Conservation (phyloP, 2,329 filamentous ascomycete genomes). For the Metarhizium guizhouense region DNA sequence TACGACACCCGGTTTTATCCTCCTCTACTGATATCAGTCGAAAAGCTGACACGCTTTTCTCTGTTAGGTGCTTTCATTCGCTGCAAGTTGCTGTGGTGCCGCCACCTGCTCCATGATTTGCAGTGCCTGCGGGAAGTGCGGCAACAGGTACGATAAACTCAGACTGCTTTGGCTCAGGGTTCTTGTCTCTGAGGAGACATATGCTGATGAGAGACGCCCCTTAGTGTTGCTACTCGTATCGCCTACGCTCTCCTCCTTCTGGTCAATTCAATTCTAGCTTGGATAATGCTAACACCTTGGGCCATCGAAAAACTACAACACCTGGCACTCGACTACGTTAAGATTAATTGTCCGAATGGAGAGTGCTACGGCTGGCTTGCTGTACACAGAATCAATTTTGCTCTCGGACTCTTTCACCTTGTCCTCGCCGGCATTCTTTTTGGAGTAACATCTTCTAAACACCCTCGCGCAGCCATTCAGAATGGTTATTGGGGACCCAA, state of each 20-base stretch:
- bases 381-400: conserved; percentile 96
- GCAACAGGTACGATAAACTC: conserved; percentile 63
- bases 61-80: conserved; percentile 62
- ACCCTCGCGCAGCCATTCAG: conserved; percentile 79
- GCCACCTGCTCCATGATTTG: conserved; percentile 95
- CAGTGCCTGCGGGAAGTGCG: conserved; percentile 91
- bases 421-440: conserved; percentile 77
- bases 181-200: not conserved
- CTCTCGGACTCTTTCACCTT: conserved; percentile 87
- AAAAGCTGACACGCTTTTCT: conserved; percentile 7
- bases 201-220: not conserved
- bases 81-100: conserved; percentile 88
- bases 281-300: conserved; percentile 99
- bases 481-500: conserved; percentile 99
- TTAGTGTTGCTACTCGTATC: conserved; percentile 89
- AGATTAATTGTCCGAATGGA: conserved; percentile 83
- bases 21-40: not conserved
- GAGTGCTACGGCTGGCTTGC: conserved; percentile 94
- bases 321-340: conserved; percentile 89
- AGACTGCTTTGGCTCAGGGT: not conserved
- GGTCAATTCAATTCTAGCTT: conserved; percentile 92
- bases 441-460: conserved; percentile 78
- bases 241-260: conserved; percentile 92
- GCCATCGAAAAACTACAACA: conserved; percentile 92
- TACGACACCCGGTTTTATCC: conserved; percentile 38